Evolutionary conservation across 164 flowering plant species (phyloP), one percentile per base, ranked within the genome.

Genomic region (Cinnamomum micranthum): DNA sequence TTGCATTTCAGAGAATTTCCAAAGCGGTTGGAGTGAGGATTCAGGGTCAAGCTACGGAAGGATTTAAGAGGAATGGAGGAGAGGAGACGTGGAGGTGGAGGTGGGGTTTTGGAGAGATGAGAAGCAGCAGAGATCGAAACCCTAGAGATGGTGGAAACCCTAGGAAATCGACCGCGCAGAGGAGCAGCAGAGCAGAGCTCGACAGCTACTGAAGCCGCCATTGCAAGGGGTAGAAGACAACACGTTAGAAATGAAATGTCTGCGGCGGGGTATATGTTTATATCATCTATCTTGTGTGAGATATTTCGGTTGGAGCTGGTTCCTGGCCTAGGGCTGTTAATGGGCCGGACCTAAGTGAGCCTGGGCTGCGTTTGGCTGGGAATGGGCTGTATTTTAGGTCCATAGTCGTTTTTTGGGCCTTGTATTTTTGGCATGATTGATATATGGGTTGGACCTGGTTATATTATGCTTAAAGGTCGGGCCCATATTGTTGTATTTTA

Each of bases 101-200:
- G 35, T 20, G 65, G 50, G 65, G 67, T 67, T n/a, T 72, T 69
- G 66, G 47, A 41, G 2, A 41, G 47, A 41, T 41, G 52, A 62
- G 0, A 6, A 71, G 63, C 41, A 17, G 47, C 59, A 47, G 71
- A 67, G 10, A 13, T 67, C 28, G 71, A 19, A 71, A 73, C 77
- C 77, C 80, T 65, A 47, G 77, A 71, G 67, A 71, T 66, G 60
- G 75, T 24, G n/a, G 77, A 74, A 70, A 27, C 59, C 59, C 66
- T 14, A 65, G 74, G 65, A 74, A 73, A 73, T 73, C 50, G 60
- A 13, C 66, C 67, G 25, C 23, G 22, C 35, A 69, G 20, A 62
- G 25, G 68, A 74, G 77, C 65, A 68, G 31, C 25, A 31, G 70
- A 24, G 33, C 74, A 74, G 50, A 70, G 71, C 59, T 77, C 76